Base-by-base conservation (phyloP, 352 stramenopile species). In the Elongisporangium undulatum region DNA sequence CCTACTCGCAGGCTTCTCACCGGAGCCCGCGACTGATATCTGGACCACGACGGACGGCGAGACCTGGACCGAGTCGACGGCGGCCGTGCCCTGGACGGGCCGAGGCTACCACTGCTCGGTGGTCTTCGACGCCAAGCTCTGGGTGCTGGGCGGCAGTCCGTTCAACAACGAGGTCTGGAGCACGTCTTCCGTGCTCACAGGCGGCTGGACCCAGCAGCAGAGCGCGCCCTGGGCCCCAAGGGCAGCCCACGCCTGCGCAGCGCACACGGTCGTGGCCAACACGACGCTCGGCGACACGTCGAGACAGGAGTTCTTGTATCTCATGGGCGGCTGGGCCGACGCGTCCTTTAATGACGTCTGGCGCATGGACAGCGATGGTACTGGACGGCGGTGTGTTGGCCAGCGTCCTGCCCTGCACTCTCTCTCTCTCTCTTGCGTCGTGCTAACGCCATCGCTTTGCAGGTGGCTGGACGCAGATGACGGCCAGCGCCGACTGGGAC, bases 91-190 rank as follows among this genome's bases (percentile, higher is more conserved):
- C 3, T 94, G 82, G 82, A 2, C 68, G 23, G 82, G 82, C 17
- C 69, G 85, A 41, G 85, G 81, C 13, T 92, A 84, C 59, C 85
- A 94, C 63, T 94, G 85, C 66, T 71, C 85, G 3, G 74, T 89
- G 4, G 69, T 71, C 1, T 91, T 90, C 58, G 56, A 82, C 38
- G 58, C 53, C n/a, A 71, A 72, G 24, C 52, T 92, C 4, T 92
- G 79, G 68, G 61, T 94, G 19, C 67, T 92, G n/a, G 85, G 82
- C 9, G 85, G 85, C 1, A 92, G 74, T 62, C 85, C 85, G n/a
- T 59, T 92, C 16, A 90, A 85, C 59, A 92, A 90, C 63, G 75
- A 91, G 16, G 81, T 94, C 41, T 94, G 83, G 82, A 85, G 70
- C 4, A 88, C 85, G 0, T 56, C 70, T 0, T 92, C 82, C 0